These are phyloP conservation scores for Fusarium sp. DNA, from an alignment of 2,329 filamentous ascomycete species.

Conservation along the genomic window DNA sequence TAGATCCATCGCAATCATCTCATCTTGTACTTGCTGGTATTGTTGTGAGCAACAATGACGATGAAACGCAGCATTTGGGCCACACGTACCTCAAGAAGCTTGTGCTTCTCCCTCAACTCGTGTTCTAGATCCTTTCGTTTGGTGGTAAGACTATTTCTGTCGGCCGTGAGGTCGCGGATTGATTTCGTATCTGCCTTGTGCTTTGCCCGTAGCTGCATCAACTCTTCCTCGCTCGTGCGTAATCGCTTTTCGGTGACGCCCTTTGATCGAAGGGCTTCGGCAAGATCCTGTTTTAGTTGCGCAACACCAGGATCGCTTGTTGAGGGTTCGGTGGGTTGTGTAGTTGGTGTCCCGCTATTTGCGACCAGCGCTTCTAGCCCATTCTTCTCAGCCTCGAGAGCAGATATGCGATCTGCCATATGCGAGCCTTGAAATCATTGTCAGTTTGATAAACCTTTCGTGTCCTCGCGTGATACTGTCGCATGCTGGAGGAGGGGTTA, in stretches of 20 bases:
- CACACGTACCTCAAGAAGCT: conserved; percentile 74
- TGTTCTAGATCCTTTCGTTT: conserved; percentile 83
- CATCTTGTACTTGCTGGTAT: conserved; percentile 82
- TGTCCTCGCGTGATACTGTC: conserved; percentile 12
- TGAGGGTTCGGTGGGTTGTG: conserved; percentile 23
- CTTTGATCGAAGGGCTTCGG: conserved; percentile 78
- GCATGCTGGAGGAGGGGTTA: conserved; percentile 16
- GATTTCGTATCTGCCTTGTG: conserved; percentile 66
- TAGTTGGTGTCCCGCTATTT: conserved; percentile 31
- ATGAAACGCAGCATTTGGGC: background rate
- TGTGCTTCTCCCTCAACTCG: conserved; percentile 83
- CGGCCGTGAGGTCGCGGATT: conserved; percentile 68
- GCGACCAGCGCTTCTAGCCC: conserved; percentile 45
- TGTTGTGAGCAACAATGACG: conserved; percentile 15
- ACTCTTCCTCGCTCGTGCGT: conserved; percentile 67
- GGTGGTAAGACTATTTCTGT: conserved; percentile 68
- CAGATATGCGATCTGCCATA: conserved; percentile 72
- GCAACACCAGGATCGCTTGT: conserved; percentile 48
- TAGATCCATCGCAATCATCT: conserved; percentile 86
- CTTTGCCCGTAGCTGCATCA: conserved; percentile 68
- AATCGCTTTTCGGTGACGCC: conserved; percentile 72
- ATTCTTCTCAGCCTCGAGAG: conserved; percentile 66
- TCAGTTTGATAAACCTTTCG: conserved; percentile 20
- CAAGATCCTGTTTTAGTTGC: conserved; percentile 73
- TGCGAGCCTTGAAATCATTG: conserved; percentile 61